A percentile compares a stretch with the other conserved stretches of the same genome.
phyloP scores from a whole-genome alignment of 495 filamentous ascomycete genomes.

The Rostrohypoxylon terebratum region DNA sequence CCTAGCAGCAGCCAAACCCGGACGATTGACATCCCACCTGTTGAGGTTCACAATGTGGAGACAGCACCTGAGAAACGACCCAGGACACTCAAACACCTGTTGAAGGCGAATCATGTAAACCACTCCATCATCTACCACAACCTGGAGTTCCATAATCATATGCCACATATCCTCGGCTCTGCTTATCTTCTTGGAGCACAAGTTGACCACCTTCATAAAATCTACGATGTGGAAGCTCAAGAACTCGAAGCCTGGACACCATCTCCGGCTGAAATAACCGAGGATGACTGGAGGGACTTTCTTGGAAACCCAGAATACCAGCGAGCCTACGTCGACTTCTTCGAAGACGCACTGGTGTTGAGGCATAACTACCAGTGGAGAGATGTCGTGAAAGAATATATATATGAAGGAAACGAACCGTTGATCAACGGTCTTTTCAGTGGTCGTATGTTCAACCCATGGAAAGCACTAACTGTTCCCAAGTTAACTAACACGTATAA shows the following conservation, averaged over 20 bases:
- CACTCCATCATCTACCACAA: constrained; percentile 84
- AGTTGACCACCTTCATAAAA: constrained; percentile 73
- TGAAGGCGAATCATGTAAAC: constrained; percentile 92
- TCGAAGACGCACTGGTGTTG: constrained; percentile 84
- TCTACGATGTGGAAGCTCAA: constrained; percentile 82
- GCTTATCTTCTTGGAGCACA: constrained; percentile 86
- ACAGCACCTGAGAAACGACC: constrained; percentile 79
- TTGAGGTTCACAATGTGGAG: constrained; percentile 82
- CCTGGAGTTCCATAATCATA: constrained; percentile 86
- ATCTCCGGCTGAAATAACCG: constrained; percentile 82
- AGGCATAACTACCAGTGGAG: constrained; percentile 86
- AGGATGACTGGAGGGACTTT: constrained; percentile 87
- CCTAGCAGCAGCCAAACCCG: constrained; percentile 37
- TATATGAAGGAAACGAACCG: constrained; percentile 80
- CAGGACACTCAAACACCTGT: constrained; percentile 86
- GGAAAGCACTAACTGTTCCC: not conserved
- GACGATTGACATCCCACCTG: constrained; percentile 73
- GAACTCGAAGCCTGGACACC: constrained; percentile 83
- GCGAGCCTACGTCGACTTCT: constrained; percentile 90
- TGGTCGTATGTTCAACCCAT: constrained; percentile 70
- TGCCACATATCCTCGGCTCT: constrained; percentile 84
- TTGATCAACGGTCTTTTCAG: constrained; percentile 80
- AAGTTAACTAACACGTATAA: constrained; percentile 52
- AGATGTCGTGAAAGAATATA: constrained; percentile 75
- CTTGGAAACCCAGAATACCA: constrained; percentile 84